These are phyloP conservation scores for Corinectria fuckeliana DNA, from an alignment of 2,329 filamentous ascomycete species.

Conservation along the genomic window DNA sequence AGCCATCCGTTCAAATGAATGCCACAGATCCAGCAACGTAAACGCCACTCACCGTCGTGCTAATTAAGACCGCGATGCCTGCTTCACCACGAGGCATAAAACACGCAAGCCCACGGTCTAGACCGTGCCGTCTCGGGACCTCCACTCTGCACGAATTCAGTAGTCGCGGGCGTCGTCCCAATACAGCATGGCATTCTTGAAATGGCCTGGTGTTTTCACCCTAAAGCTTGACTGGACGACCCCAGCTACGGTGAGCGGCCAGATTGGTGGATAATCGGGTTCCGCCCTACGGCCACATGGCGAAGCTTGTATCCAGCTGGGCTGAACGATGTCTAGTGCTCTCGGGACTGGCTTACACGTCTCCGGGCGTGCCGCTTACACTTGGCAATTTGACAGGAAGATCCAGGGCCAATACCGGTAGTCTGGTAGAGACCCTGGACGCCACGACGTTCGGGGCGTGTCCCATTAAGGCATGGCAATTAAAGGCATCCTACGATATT, in stretches of 20 bases:
- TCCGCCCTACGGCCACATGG: background rate
- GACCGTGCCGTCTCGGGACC: background rate
- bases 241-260: background rate
- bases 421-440: too few relatives aligned
- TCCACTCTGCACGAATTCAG: background rate
- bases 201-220: conserved; percentile 3
- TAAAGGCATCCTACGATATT: background rate
- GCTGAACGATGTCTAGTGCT: too few relatives aligned
- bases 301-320: background rate
- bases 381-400: conserved; percentile 1
- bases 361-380: too few relatives aligned
- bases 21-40: too few relatives aligned
- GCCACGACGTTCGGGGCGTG: background rate
- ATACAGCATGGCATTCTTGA: background rate
- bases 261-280: conserved; percentile 10
- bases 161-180: background rate
- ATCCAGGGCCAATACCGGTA: background rate
- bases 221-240: conserved; percentile 1
- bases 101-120: too few relatives aligned
- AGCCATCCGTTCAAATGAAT: too few relatives aligned
- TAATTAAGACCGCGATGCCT: too few relatives aligned
- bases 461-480: conserved; percentile 1
- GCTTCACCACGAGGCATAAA: too few relatives aligned
- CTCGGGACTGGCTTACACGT: too few relatives aligned
- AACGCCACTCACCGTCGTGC: too few relatives aligned